Evolutionary conservation across 2,329 filamentous ascomycete genomes (phyloP), one percentile per base, ranked within the genome.

Genomic region (Ophiostoma sp.): DNA sequence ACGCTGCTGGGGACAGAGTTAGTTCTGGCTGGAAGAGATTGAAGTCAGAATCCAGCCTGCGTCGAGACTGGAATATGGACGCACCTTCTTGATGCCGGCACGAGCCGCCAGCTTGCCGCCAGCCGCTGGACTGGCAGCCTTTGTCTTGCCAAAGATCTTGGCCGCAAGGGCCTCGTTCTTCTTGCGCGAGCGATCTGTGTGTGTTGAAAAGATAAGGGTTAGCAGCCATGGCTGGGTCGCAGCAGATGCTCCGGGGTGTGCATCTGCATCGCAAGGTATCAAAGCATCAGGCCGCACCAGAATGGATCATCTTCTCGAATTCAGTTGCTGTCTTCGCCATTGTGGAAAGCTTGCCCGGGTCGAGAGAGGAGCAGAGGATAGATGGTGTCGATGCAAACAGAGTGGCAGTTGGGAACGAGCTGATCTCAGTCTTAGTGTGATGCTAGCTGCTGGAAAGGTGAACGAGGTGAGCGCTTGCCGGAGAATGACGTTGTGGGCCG

Each of bases 81-180:
- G 68, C 81, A 87, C 87, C 85, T 93, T 93, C 74, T 85, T 87
- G 65, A 93, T 82, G 52, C 90, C 90, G 69, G 90, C 87, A 76
- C 90, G 85, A 77, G 88, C 90, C 68, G 90, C 86, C 66, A 93
- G 84, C 3, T 86, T 86, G 74, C 87, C 81, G 1, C 70, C 66
- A 16, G 52, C 68, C 40, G 55, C 27, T 3, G 87, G 79, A 12
- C 79, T 83, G 74, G 40, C 16, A 14, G 60, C 60, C 60, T 63
- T 63, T 14, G 40, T 42, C 72, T 79, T 81, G 73, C 85, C 85
- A 73, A 93, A 88, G 75, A 93, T 91, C 75, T 85, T 83, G 73
- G 89, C 83, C 44, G 90, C 90, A n/a, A 92, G 84, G 3, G 80
- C 82, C 75, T 91, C 86, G 73, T 89, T 88, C 79, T 87, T 88